Base-by-base conservation (phyloP, 2,329 filamentous ascomycete genomes). In the Epichloe amarillans region DNA sequence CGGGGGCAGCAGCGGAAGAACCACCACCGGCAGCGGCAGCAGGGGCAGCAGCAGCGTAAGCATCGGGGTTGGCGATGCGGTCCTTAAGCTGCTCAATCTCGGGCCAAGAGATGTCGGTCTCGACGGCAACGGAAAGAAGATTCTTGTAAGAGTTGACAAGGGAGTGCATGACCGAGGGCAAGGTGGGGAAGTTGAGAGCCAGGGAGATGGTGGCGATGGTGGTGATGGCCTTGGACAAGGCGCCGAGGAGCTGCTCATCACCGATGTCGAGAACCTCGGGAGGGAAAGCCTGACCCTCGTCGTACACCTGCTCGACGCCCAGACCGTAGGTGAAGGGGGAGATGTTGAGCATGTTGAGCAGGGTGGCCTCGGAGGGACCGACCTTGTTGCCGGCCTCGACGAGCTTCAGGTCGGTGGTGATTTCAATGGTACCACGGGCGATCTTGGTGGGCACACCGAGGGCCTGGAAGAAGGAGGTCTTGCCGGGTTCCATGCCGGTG, bases 381-480 rank as follows among this genome's bases (percentile, higher is more conserved):
- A 98, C 94, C 82, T 95, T 97, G 80, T 52, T 78, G 63, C 84
- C 83, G 60, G 88, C 82, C 80, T 95, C 89, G 68, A 97, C 86
- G 72, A 98, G 87, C 87, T 96, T 97, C 66, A 98, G 80, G 70
- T 98, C 93, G 66, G 84, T 79, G 59, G 90, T 96, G 70, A 98
- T 98, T 88, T 98, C 93, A 77, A 98, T 98, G 77, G 93, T 98
- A 94, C 93, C 94, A 95, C 93, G 93, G 71, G 93, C 93, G 77
- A 98, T 98, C 89, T 98, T 98, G 83, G 93, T 98, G 70, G 93
- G 93, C 71, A 98, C 89, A 88, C 91, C 91, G 75, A 98, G 93
- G 67, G 93, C 93, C 85, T 98, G 93, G 90, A 98, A 98, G 89
- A 98, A 98, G 71, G 93, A 97, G 69, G 93, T 98, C 87, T 98